phyloP scores from a whole-genome alignment of 768 basidiomycete genomes.

The Tylopilus felleus region DNA sequence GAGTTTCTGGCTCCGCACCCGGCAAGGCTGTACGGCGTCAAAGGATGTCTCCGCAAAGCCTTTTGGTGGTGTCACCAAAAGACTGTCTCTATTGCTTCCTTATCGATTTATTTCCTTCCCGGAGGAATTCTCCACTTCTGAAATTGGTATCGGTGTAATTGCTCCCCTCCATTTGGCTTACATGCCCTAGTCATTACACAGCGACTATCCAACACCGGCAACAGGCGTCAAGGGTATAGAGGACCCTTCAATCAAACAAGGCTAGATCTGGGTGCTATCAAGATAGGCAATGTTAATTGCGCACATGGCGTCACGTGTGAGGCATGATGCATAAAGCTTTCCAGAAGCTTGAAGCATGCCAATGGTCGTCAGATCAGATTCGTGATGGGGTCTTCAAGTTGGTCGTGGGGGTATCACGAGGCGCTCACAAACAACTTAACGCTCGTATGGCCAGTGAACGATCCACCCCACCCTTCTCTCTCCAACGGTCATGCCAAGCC shows the following conservation, averaged over 20 bases:
- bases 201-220: background rate
- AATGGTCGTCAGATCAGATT: background rate
- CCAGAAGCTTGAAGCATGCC: background rate
- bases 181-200: no score
- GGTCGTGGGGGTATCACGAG: background rate
- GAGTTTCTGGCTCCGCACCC: no score
- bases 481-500: background rate
- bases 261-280: background rate
- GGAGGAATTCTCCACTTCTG: no score
- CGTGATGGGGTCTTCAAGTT: background rate
- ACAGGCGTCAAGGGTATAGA: background rate
- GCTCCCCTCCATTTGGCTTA: background rate
- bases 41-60: no score
- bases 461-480: background rate
- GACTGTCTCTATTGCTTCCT: no score
- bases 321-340: background rate
- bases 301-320: background rate
- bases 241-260: background rate
- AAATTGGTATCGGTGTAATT: background rate
- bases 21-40: no score
- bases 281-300: background rate
- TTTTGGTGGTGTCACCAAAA: no score
- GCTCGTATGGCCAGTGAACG: background rate
- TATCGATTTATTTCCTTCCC: no score
- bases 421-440: background rate